Base-by-base conservation (phyloP, 1,139 yeast species). In the Nadsonia starkeyi-henricii region DNA sequence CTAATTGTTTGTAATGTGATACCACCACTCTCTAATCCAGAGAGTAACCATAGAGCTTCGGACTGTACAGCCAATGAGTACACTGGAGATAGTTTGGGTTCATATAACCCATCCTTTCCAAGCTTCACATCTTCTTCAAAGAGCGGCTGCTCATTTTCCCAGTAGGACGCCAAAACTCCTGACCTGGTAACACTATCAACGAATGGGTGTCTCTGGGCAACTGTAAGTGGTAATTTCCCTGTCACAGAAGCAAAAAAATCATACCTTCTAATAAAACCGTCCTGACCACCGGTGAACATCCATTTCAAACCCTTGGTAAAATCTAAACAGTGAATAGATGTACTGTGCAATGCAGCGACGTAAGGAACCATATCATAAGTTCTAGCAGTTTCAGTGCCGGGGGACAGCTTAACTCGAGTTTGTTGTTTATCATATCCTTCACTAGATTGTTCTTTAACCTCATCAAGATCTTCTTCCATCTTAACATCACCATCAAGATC, bases 201-300 rank as follows among this genome's bases (percentile, higher is more conserved):
- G 51, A 86, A 70, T 47, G 86, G 85, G 63, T 91, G 98, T 58
- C 78, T 78, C 62, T 91, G 98, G 1, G 95, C 89, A 58, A 88
- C 85, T 0, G 98, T 91, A 50, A 91, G 68, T 2, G 94, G 93
- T 4, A 84, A 70, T 58, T 84, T 85, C n/a, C 97, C 97, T 57
- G 85, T 89, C 26, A 91, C 76, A 1, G 96, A 83, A 41, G 81
- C 82, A 45, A 81, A 74, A 55, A 91, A 83, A 63, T 93, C 96
- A 65, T 82, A 91, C 60, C 85, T 85, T 47, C 98, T 70, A 43
- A 91, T 84, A 58, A 80, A 85, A 13, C 99, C 99, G 63, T 91
- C 99, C 55, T 85, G 93, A 4, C 98, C 98, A 20, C 99, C 99
- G 1, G 96, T 82, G 58, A 89, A 79, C 49, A 91, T 72, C 83